phyloP scores from a whole-genome alignment of 257 asterid species.

The Leptodermis oblonga region DNA sequence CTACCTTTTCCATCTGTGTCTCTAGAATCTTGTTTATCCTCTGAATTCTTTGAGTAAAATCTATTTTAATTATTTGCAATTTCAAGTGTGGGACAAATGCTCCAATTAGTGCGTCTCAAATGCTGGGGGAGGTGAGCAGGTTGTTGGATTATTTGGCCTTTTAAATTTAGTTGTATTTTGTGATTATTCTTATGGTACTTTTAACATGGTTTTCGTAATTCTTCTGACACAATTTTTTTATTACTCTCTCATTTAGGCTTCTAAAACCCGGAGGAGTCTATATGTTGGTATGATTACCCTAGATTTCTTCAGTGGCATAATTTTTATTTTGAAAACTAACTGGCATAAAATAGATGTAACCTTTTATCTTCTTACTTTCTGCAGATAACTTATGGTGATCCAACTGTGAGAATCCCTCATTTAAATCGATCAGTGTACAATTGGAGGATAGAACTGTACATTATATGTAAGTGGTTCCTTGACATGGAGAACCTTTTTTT shows the following conservation, averaged over 20 bases:
- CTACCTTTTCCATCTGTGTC: slow-evolving; percentile 12
- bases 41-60: slow-evolving; percentile 16
- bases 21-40: slow-evolving; percentile 10
- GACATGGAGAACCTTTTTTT: neutral
- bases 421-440: slow-evolving; percentile 62
- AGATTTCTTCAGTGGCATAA: slow-evolving; percentile 17
- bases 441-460: slow-evolving; percentile 81
- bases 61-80: slow-evolving; percentile 18
- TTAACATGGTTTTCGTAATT: neutral
- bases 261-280: slow-evolving; percentile 94
- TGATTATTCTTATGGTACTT: neutral
- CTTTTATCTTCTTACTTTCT: slow-evolving; percentile 20
- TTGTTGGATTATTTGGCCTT: slow-evolving; percentile 27
- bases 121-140: slow-evolving; percentile 99
- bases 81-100: slow-evolving; percentile 85
- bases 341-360: slow-evolving; percentile 15
- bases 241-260: slow-evolving; percentile 55
- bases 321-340: slow-evolving; percentile 4
- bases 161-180: slow-evolving; percentile 5
- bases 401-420: slow-evolving; percentile 84
- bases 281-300: slow-evolving; percentile 57
- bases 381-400: slow-evolving; percentile 98
- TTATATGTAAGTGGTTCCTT: slow-evolving; percentile 63
- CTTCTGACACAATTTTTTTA: slow-evolving; percentile 9
- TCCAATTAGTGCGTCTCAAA: slow-evolving; percentile 73